Conservation (phyloP, 2,329 filamentous ascomycete species). For the Bipolaris gigantea region DNA sequence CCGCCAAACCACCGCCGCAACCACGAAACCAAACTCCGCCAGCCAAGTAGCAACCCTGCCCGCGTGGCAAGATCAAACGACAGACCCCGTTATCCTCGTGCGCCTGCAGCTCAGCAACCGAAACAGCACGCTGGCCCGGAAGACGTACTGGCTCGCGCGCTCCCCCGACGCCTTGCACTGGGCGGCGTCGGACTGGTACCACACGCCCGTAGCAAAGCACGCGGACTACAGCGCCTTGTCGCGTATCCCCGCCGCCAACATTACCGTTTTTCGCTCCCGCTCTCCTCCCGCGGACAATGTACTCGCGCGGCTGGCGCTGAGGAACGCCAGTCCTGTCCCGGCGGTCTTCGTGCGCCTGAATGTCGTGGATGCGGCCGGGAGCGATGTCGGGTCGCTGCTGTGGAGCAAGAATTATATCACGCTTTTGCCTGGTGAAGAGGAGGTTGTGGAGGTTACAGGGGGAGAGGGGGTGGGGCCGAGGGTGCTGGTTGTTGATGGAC, state of each 20-base stretch:
- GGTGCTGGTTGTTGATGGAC: slow-evolving; percentile 7
- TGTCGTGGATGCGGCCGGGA: slow-evolving; percentile 49
- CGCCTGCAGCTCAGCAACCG: slow-evolving; percentile 51
- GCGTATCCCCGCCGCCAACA: slow-evolving; percentile 11
- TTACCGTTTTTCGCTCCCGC: background rate
- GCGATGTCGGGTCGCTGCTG: slow-evolving; percentile 55
- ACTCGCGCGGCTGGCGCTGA: slow-evolving; percentile 43
- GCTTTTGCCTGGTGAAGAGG: slow-evolving; percentile 59
- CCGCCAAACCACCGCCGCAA: slow-evolving; percentile 24
- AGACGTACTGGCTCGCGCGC: slow-evolving; percentile 62
- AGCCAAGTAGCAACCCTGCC: slow-evolving; percentile 27
- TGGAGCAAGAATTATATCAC: slow-evolving; percentile 69
- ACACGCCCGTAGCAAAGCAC: slow-evolving; percentile 59
- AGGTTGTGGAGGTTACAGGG: slow-evolving; percentile 33
- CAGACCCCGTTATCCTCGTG: slow-evolving; percentile 52
- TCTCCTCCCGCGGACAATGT: slow-evolving; percentile 35
- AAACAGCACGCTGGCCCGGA: slow-evolving; percentile 53
- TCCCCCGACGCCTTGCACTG: slow-evolving; percentile 57
- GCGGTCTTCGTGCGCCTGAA: slow-evolving; percentile 62
- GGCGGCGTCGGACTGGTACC: slow-evolving; percentile 61
- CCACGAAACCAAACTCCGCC: slow-evolving; percentile 51
- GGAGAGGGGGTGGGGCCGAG: background rate
- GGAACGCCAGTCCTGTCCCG: slow-evolving; percentile 56
- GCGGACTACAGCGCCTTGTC: slow-evolving; percentile 54
- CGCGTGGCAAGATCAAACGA: slow-evolving; percentile 39